These are phyloP conservation scores for Microdochium bolleyi DNA, from an alignment of 2,329 filamentous ascomycete species.

Conservation along the genomic window DNA sequence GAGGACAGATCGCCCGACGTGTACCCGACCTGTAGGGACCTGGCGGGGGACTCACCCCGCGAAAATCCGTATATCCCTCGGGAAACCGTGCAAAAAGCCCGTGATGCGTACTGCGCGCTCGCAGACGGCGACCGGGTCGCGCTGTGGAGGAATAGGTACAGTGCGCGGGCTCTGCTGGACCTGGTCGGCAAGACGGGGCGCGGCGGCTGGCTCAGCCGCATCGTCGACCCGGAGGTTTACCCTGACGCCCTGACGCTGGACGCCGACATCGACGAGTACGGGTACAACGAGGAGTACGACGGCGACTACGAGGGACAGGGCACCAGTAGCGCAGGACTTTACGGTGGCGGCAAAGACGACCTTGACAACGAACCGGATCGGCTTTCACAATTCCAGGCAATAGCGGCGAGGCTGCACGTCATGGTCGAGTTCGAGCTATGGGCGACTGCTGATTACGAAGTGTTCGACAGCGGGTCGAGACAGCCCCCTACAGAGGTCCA, in stretches of 20 bases:
- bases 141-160: neutral
- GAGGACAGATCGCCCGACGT: neutral
- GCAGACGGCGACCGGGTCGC: neutral
- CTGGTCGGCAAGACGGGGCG: no score
- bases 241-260: no score
- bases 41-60: neutral
- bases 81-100: neutral
- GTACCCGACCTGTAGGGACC: neutral
- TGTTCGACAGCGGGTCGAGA: neutral
- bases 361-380: neutral
- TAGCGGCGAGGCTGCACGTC: neutral
- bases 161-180: neutral
- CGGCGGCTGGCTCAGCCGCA: no score
- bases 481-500: neutral
- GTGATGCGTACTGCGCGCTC: neutral
- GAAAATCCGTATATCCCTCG: neutral
- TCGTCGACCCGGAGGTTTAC: no score
- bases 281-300: neutral
- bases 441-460: neutral
- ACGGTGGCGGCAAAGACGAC: neutral
- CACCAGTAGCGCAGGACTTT: no score
- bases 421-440: neutral
- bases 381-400: neutral
- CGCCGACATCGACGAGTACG: neutral
- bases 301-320: neutral